A percentile compares a stretch with the other conserved stretches of the same genome.
These are phyloP conservation scores for Clitopilus hobsonii DNA, from an alignment of 768 basidiomycete genomes.

Conservation along the genomic window DNA sequence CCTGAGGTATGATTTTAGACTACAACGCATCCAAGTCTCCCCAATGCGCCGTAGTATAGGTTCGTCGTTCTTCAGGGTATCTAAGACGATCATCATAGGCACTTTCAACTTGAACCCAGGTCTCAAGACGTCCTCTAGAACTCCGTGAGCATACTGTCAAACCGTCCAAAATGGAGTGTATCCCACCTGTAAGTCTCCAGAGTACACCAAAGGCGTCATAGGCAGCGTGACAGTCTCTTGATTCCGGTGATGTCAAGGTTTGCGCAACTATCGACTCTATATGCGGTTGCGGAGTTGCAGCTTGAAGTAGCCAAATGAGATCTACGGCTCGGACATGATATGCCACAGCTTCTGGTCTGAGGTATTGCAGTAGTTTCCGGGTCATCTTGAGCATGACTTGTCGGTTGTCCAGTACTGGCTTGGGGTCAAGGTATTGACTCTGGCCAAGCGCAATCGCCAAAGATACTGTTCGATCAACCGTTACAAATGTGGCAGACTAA, in stretches of 20 bases:
- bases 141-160: background rate
- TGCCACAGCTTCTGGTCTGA: constrained; percentile 56
- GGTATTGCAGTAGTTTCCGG: constrained; percentile 66
- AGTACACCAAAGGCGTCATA: constrained; percentile 90
- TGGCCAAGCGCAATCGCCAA: constrained; percentile 53
- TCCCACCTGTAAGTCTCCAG: constrained; percentile 83
- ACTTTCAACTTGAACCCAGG: constrained; percentile 82
- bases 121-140: constrained; percentile 73
- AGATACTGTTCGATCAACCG: constrained; percentile 60
- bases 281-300: constrained; percentile 46
- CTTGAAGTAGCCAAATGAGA: constrained; percentile 79
- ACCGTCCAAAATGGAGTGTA: background rate
- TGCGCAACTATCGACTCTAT: constrained; percentile 80
- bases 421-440: constrained; percentile 45
- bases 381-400: constrained; percentile 56
- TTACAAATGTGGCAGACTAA: constrained; percentile 65
- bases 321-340: constrained; percentile 82
- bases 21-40: constrained; percentile 98
- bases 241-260: constrained; percentile 55
- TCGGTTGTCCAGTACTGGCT: constrained; percentile 50
- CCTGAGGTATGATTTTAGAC: constrained; percentile 88
- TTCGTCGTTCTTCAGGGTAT: constrained; percentile 74
- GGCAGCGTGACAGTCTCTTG: constrained; percentile 43
- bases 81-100: constrained; percentile 85
- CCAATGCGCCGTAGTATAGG: constrained; percentile 72